Percentiles rank a stretch among this genome's conserved stretches.
Evolutionary conservation across 108 stramenopile species (phyloP).

Genomic region (Nitzschia sp.): DNA sequence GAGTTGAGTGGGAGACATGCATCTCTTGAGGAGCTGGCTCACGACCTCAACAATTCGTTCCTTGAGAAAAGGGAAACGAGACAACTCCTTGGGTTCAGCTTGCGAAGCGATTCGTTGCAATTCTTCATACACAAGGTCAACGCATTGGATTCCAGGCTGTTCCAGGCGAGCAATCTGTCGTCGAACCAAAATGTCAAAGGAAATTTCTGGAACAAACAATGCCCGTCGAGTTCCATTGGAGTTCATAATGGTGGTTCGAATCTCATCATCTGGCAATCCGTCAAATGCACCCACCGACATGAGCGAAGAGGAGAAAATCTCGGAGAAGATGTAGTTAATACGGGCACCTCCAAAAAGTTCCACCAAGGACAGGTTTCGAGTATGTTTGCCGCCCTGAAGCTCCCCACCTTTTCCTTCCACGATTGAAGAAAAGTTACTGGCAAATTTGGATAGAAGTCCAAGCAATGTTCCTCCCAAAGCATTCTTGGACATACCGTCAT

Average conservation of each 20-base stretch:
- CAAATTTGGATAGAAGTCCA: constrained; percentile 88
- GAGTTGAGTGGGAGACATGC: constrained; percentile 84
- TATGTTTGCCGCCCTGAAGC: constrained; percentile 20
- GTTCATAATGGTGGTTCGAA: constrained; percentile 95
- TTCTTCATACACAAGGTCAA: constrained; percentile 95
- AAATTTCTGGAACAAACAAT: constrained; percentile 95
- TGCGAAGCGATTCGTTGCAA: constrained; percentile 89
- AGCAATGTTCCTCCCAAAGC: constrained; percentile 81
- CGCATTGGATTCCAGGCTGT: constrained; percentile 92
- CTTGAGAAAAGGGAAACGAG: constrained; percentile 85
- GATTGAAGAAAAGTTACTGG: constrained; percentile 83
- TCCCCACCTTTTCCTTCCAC: constrained; percentile 85
- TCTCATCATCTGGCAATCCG: constrained; percentile 92
- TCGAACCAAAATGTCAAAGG: constrained; percentile 93
- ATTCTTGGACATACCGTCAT: constrained; percentile 32
- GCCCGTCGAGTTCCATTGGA: constrained; percentile 93
- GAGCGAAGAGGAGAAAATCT: constrained; percentile 87
- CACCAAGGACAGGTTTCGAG: constrained; percentile 51
- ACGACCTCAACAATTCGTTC: constrained; percentile 92
- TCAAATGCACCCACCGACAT: constrained; percentile 91
- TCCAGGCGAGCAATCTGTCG: constrained; percentile 92
- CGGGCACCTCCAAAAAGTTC: constrained; percentile 97
- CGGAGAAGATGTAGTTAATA: constrained; percentile 92
- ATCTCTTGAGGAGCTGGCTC: constrained; percentile 60
- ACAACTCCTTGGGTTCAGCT: constrained; percentile 85